Conservation (phyloP, 1,284 basidiomycete genomes). For the Caloboletus inedulis region DNA sequence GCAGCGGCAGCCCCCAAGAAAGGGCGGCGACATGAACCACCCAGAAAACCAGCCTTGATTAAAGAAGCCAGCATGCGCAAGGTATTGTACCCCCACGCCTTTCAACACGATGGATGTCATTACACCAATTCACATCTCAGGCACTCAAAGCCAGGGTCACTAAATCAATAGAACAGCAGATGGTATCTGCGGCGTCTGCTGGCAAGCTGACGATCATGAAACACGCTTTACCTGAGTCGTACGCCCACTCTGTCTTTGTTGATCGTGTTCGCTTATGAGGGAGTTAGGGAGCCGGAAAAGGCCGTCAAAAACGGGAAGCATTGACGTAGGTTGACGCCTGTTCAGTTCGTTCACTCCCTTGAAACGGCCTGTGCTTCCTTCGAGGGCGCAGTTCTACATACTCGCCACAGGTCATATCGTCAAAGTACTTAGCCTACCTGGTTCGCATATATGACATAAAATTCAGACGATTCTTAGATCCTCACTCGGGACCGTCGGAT, state of each 20-base stretch:
- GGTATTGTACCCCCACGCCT: constrained; percentile 36
- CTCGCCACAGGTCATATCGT: constrained; percentile 3
- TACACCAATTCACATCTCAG: constrained; percentile 39
- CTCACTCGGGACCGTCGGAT: not conserved
- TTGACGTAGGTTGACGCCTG: constrained; percentile 12
- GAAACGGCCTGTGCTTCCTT: constrained; percentile 6
- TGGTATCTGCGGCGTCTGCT: constrained; percentile 81
- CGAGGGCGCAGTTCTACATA: not conserved
- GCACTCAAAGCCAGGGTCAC: constrained; percentile 84
- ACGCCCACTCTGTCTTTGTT: constrained; percentile 3
- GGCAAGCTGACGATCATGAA: constrained; percentile 90
- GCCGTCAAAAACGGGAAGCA: constrained; percentile 15
- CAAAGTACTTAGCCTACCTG: constrained; percentile 1
- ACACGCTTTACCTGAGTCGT: constrained; percentile 48
- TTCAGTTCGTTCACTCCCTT: not conserved
- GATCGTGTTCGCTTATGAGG: constrained; percentile 9
- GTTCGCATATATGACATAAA: constrained; percentile 3
- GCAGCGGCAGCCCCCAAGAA: constrained; percentile 69
- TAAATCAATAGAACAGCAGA: constrained; percentile 84
- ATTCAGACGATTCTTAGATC: not conserved
- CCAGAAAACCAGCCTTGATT: constrained; percentile 66
- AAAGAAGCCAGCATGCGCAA: constrained; percentile 70
- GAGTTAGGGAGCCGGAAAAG: constrained; percentile 22
- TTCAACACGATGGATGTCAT: not conserved
- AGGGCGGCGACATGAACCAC: constrained; percentile 64